Evolutionary conservation across 225 moss, liverwort and hornwort species (phyloP), one percentile per base, ranked within the genome.

Genomic region (Takakia lepidozioides): DNA sequence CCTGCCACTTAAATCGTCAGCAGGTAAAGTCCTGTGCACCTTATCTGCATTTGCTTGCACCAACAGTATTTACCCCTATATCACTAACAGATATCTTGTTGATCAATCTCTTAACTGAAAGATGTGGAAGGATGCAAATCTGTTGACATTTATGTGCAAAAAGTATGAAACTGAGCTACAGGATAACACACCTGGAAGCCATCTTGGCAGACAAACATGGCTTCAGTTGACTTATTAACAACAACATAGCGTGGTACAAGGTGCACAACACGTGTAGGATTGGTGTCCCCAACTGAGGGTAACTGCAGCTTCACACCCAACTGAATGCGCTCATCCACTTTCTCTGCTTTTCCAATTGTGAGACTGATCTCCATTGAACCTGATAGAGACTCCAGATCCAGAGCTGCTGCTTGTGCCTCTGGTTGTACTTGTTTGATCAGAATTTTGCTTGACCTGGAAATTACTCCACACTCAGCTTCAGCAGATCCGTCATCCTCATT

Each of bases 291-390:
- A 51, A 65, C 66, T 38, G 73, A 62, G 36, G 87, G 90, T 39
- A 78, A 61, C 53, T 78, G 74, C 55, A 87, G 63, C 7, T 82
- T 81, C 32, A 95, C 87, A 22, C 95, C 95, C 53, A 95, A 53
- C 48, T 95, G 95, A 29, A 85, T 72, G 52, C 72, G 80, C 59
- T 85, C 74, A 66, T 78, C 82, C n/a, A 71, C 52, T 29, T 61
- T 73, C 51, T 95, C 84, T 47, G 58, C 69, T 29, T 70, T 70
- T 16, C 52, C 70, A 26, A 90, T 79, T 51, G 53, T 80, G 41
- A 95, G 64, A 57, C 84, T 90, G 40, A 95, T 87, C 62, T 95
- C 95, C 63, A 82, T 90, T 25, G 95, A 86, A 51, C 90, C 87
- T 43, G 90, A 71, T 45, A 95, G 59, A 48, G 82, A 82, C 46